phyloP scores from a whole-genome alignment of 345 rosid genomes.

The Raphanus sativus region DNA sequence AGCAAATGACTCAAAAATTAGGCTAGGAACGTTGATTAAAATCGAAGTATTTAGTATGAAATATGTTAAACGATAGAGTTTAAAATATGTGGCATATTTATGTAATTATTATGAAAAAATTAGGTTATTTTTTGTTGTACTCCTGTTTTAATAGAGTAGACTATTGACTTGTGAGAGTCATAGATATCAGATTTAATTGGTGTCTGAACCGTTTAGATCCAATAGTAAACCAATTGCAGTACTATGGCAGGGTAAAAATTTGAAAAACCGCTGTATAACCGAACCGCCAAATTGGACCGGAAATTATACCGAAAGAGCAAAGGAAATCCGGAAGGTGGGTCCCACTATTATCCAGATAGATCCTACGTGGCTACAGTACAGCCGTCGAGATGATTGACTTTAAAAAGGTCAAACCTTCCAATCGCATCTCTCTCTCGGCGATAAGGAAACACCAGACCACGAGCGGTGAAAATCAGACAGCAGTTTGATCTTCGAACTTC shows the following conservation, averaged over 20 bases:
- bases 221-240: too few relatives aligned
- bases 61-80: too few relatives aligned
- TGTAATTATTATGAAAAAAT: too few relatives aligned
- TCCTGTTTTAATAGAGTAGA: too few relatives aligned
- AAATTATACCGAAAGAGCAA: not conserved
- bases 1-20: too few relatives aligned
- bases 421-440: conserved; percentile 30
- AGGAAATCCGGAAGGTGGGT: conserved; percentile 28
- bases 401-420: conserved; percentile 12
- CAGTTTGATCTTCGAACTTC: not conserved
- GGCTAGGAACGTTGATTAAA: too few relatives aligned
- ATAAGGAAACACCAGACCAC: conserved; percentile 36
- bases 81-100: too few relatives aligned
- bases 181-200: too few relatives aligned
- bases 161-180: too few relatives aligned
- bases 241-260: not conserved
- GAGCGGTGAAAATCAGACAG: conserved; percentile 27
- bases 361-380: conserved; percentile 17
- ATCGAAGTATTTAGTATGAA: too few relatives aligned
- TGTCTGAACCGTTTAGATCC: too few relatives aligned
- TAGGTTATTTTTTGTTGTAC: too few relatives aligned
- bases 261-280: not conserved
- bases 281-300: conserved; percentile 1
- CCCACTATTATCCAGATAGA: conserved; percentile 30
- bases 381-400: conserved; percentile 30